phyloP scores from a whole-genome alignment of 352 stramenopile genomes.

The Aphanomyces euteiches region DNA sequence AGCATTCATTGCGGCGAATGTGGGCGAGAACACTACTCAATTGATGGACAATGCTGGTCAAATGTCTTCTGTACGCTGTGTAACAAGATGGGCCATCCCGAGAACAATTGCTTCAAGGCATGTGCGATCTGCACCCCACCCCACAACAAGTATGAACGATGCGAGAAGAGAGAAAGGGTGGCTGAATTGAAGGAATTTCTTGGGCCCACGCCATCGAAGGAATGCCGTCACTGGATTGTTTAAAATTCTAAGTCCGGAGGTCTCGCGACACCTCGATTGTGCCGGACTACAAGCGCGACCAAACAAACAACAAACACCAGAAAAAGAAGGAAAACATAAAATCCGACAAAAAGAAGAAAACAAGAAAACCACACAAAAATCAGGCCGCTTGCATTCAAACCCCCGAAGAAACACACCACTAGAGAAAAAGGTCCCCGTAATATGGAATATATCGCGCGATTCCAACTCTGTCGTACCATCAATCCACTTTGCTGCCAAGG shows the following conservation, averaged over 20 bases:
- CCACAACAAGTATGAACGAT: conserved; percentile 8
- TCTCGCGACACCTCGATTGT: not conserved
- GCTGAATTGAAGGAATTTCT: not conserved
- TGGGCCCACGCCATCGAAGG: not conserved
- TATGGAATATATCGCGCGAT: conserved; percentile 1
- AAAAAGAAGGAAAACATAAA: not conserved
- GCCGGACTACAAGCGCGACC: not conserved
- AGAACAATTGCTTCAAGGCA: not conserved
- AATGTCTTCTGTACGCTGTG: not conserved
- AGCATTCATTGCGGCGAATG: not conserved
- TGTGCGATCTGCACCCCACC: not conserved
- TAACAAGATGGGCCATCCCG: not conserved
- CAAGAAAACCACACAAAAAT: not conserved
- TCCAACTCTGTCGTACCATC: not conserved
- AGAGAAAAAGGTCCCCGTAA: conserved; percentile 6
- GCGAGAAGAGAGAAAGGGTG: not conserved
- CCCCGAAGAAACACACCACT: not conserved
- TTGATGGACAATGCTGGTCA: not conserved
- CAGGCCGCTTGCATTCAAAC: not conserved
- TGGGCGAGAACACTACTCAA: not conserved
- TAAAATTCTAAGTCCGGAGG: conserved; percentile 1
- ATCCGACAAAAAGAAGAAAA: not conserved
- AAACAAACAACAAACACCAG: not conserved
- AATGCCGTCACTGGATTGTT: not conserved
- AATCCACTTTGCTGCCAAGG: not conserved